phyloP scores from a whole-genome alignment of 331 rosid species.

The Erythrophleum ivorense region DNA sequence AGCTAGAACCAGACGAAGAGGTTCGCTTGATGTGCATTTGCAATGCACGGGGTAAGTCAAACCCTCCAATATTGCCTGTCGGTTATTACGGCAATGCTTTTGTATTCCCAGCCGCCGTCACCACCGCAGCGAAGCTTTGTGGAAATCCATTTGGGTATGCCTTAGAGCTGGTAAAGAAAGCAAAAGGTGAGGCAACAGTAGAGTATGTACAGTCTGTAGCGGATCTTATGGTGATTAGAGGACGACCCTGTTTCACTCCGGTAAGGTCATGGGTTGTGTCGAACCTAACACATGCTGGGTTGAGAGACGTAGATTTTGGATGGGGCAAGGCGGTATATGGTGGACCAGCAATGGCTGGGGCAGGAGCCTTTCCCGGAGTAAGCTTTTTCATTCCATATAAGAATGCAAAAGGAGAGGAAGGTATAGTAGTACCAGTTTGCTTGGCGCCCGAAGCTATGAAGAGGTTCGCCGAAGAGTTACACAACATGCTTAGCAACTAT shows the following conservation, averaged over 20 bases:
- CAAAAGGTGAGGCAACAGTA: not conserved
- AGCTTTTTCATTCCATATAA: not conserved
- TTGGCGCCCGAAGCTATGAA: constrained; percentile 29
- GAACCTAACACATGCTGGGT: constrained; percentile 24
- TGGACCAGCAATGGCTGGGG: constrained; percentile 35
- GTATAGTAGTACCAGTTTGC: not conserved
- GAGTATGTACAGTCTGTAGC: constrained; percentile 36
- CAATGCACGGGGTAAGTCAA: not conserved
- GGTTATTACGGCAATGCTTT: not conserved
- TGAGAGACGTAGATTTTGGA: constrained; percentile 35
- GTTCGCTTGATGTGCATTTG: not conserved
- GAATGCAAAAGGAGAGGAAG: not conserved
- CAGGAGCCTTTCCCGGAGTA: constrained; percentile 6
- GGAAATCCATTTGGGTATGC: not conserved
- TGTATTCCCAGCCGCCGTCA: not conserved
- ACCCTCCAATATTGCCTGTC: not conserved
- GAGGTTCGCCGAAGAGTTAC: constrained; percentile 33
- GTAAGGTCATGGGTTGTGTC: constrained; percentile 36
- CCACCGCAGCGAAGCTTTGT: not conserved
- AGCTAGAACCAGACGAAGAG: not conserved
- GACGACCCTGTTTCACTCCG: constrained; percentile 9
- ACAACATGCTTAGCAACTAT: not conserved
- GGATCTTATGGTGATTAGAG: constrained; percentile 41
- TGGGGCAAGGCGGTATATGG: constrained; percentile 45
- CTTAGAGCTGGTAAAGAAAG: constrained; percentile 18